These are phyloP conservation scores for Triangularia setosa DNA, from an alignment of 2,329 filamentous ascomycete genomes.

Conservation along the genomic window DNA sequence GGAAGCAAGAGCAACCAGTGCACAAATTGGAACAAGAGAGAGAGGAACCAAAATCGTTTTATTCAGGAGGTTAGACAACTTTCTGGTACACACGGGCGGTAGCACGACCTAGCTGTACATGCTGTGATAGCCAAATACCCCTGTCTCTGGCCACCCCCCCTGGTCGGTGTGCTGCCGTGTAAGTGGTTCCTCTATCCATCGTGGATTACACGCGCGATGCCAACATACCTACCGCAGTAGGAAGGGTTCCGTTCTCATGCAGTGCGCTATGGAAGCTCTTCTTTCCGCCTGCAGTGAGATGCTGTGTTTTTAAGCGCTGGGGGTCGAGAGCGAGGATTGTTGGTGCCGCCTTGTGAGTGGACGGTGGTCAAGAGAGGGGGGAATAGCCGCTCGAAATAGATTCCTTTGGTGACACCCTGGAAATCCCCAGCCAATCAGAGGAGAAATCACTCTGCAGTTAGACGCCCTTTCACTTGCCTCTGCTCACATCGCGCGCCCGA, in stretches of 20 bases:
- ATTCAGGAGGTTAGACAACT: constrained; percentile 12
- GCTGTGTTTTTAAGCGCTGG: constrained; percentile 24
- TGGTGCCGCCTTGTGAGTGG: constrained; percentile 19
- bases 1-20: constrained; percentile 8
- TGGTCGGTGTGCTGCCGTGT: not conserved
- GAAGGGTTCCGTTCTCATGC: constrained; percentile 15
- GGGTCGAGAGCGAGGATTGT: constrained; percentile 3
- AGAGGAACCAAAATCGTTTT: constrained; percentile 23
- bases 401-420: constrained; percentile 5
- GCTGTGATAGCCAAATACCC: not conserved
- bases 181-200: not conserved
- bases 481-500: not conserved
- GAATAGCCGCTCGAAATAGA: constrained; percentile 29
- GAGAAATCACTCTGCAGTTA: constrained; percentile 3
- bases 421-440: not conserved
- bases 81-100: not conserved
- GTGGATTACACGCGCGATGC: constrained; percentile 8
- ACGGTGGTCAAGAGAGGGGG: constrained; percentile 7
- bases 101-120: not conserved
- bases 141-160: not conserved
- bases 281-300: constrained; percentile 22
- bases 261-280: constrained; percentile 18
- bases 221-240: too few relatives aligned
- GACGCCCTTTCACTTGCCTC: constrained; percentile 3
- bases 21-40: constrained; percentile 9